Evolutionary conservation across 2,329 filamentous ascomycete species (phyloP).

Genomic region (Furcasterigmium sp.): DNA sequence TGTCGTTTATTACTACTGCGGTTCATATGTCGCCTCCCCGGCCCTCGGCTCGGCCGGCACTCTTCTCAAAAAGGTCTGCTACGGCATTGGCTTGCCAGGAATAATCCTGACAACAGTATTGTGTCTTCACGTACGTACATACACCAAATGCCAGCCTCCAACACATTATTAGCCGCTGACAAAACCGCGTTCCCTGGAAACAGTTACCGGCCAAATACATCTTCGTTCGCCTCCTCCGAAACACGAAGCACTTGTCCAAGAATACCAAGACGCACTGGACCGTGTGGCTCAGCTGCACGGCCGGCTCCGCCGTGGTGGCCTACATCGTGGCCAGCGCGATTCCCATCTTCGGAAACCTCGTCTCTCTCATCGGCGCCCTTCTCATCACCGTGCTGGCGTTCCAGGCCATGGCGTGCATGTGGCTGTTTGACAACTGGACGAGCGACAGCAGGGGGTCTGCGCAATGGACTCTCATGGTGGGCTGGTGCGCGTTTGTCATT

Average conservation of each 20-base stretch:
- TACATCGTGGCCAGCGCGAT: constrained; percentile 19
- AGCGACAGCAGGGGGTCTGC: constrained; percentile 4
- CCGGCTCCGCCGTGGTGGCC: constrained; percentile 11
- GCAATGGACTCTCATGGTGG: constrained; percentile 12
- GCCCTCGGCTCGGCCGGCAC: constrained; percentile 38
- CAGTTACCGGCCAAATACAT: constrained; percentile 19
- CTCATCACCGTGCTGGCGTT: constrained; percentile 22
- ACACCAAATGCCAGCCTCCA: fast-evolving
- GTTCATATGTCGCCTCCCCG: constrained; percentile 38
- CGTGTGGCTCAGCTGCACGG: constrained; percentile 20
- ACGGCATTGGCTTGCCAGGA: constrained; percentile 29
- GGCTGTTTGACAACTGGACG: constrained; percentile 21
- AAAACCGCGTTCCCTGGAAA: not conserved
- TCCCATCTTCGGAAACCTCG: constrained; percentile 15
- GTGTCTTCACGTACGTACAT: constrained; percentile 17
- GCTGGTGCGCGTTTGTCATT: constrained; percentile 14
- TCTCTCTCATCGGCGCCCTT: constrained; percentile 22
- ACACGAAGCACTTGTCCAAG: constrained; percentile 20
- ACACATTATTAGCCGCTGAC: not conserved
- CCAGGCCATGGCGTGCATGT: constrained; percentile 21
- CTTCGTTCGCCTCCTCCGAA: constrained; percentile 21
- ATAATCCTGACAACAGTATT: constrained; percentile 19
- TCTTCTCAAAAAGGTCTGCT: constrained; percentile 35
- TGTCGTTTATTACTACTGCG: constrained; percentile 40
- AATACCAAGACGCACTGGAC: constrained; percentile 21